phyloP scores from a whole-genome alignment of 352 stramenopile genomes.

The Pythium insidiosum region DNA sequence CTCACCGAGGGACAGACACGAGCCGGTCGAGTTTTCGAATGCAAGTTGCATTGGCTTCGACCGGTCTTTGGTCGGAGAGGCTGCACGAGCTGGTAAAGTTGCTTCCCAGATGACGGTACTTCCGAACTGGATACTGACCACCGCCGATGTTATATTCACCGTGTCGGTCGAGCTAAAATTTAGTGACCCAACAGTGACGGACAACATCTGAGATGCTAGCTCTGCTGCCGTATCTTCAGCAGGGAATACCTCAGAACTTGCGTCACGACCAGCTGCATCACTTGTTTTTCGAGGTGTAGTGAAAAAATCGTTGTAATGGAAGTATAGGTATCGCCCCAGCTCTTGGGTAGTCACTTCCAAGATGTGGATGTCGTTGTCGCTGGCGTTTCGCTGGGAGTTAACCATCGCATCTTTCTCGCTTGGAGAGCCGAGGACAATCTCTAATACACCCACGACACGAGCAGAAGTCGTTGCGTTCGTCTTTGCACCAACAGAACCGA shows the following conservation, averaged over 20 bases:
- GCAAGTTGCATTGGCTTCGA: conserved; percentile 1
- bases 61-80: conserved; percentile 17
- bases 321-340: conserved; percentile 64
- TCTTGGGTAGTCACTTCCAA: conserved; percentile 53
- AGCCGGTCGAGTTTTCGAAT: conserved; percentile 9
- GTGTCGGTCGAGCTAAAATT: not conserved
- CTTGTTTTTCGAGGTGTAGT: conserved; percentile 13
- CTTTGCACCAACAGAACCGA: conserved; percentile 20
- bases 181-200: conserved; percentile 4
- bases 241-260: conserved; percentile 11
- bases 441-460: conserved; percentile 50
- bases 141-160: conserved; percentile 4
- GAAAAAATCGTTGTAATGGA: conserved; percentile 72
- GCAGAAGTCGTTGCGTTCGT: conserved; percentile 11
- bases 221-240: conserved; percentile 2
- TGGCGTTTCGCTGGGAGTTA: conserved; percentile 1
- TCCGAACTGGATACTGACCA: conserved; percentile 22
- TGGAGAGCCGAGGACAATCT: too few species aligned
- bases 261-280: not conserved
- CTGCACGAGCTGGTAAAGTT: conserved; percentile 6
- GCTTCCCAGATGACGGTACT: conserved; percentile 14
- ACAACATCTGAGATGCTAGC: not conserved
- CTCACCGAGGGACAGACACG: conserved; percentile 36
- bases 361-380: conserved; percentile 59
- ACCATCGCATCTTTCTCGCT: conserved; percentile 20